Base-by-base conservation (phyloP, 495 filamentous ascomycete genomes). In the Lasiosphaeria ovina region DNA sequence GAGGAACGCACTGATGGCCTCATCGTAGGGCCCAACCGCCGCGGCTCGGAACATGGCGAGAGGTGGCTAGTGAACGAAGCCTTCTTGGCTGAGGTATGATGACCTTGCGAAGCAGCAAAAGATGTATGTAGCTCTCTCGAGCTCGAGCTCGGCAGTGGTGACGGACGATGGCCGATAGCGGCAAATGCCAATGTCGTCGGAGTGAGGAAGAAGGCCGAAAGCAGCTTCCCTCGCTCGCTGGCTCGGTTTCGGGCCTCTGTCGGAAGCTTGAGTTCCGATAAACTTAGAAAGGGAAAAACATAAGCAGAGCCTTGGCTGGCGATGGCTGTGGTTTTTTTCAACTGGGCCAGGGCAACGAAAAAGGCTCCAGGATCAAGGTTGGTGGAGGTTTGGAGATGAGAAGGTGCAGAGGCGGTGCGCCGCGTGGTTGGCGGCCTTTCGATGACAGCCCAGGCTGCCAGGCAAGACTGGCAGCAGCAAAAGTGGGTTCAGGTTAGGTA, bases 31-130 rank as follows among this genome's bases (percentile, higher is more conserved):
- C 57, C 75, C 75, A 55, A 69, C 70, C 54, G 79, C 77, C 66
- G 77, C 77, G 63, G 77, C 77, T 72, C 79, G 77, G 62, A 81
- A 81, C 79, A 81, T 81, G 66, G 53, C 70, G 74, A 58, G 36
- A 44, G 62, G 33, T 58, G 57, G 38, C 38, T 56, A 40, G 49
- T n/a, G 11, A 6, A 54, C 11, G 7, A 36, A 35, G 31, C n/a
- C 51, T 14, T 4, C 4, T 35, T 34, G 38, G 44, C 12, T 47
- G 16, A n/a, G 7, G 44, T 54, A 12, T 35, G 6, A 35, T n/a
- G 31, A 35, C n/a, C 7, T 38, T 35, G 14, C 34, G 33, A 31
- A 36, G 49, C 32, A 38, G 3, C 16, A 6, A 7, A 11, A 6
- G 49, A 14, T 31, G 52, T 17, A 9, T 0, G 38, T 42, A 14